These are phyloP conservation scores for Psilocybe azurescens DNA, from an alignment of 768 basidiomycete species.

Conservation along the genomic window DNA sequence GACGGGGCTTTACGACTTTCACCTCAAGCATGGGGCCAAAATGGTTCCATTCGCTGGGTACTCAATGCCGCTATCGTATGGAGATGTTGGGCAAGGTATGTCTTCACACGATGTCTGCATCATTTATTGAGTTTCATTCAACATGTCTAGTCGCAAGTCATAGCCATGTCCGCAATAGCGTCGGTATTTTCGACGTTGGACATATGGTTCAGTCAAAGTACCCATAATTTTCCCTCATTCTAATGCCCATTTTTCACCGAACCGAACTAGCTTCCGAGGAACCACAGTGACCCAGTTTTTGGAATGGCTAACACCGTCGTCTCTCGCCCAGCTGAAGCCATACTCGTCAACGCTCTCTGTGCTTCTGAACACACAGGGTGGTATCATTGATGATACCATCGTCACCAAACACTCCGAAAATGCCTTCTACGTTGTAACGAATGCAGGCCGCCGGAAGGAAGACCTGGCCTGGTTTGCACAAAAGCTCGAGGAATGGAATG, in stretches of 20 bases:
- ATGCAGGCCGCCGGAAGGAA: constrained; percentile 84
- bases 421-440: constrained; percentile 95
- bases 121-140: constrained; percentile 9
- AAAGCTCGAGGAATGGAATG: constrained; percentile 82
- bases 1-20: constrained; percentile 90
- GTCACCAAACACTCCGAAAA: constrained; percentile 83
- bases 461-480: constrained; percentile 80
- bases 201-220: constrained; percentile 98
- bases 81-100: constrained; percentile 78
- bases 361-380: constrained; percentile 85
- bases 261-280: constrained; percentile 72
- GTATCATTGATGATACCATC: constrained; percentile 96
- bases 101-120: constrained; percentile 16
- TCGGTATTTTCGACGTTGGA: constrained; percentile 94
- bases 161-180: constrained; percentile 81
- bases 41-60: constrained; percentile 98
- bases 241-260: not conserved
- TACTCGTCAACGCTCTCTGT: constrained; percentile 89
- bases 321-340: constrained; percentile 66
- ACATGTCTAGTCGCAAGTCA: constrained; percentile 78
- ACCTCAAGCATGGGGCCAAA: constrained; percentile 81
- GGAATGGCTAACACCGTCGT: constrained; percentile 89
- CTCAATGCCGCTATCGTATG: constrained; percentile 92
- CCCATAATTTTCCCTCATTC: constrained; percentile 22
- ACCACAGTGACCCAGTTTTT: constrained; percentile 80